Evolutionary conservation across 805 yeast genomes (phyloP).

Genomic region (Saturnispora besseyi): DNA sequence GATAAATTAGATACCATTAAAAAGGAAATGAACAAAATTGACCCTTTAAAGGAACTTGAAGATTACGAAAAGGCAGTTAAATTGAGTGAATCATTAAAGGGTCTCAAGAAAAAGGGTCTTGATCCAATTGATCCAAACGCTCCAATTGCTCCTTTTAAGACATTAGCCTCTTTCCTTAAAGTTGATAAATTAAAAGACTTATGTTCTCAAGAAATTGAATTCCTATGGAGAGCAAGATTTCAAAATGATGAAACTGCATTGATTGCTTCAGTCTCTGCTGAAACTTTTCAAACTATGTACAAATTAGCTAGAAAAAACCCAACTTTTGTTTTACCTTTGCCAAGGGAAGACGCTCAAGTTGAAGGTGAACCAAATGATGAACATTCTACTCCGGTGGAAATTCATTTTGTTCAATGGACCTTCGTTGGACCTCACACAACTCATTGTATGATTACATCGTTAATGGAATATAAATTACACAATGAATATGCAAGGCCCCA

Average conservation of each 20-base stretch:
- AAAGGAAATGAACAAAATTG: constrained; percentile 49
- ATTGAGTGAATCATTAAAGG: constrained; percentile 13
- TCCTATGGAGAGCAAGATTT: constrained; percentile 86
- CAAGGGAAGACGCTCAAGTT: constrained; percentile 43
- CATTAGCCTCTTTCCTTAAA: constrained; percentile 62
- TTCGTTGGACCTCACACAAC: constrained; percentile 76
- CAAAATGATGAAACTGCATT: constrained; percentile 48
- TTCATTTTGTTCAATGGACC: constrained; percentile 91
- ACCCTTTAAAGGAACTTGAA: constrained; percentile 63
- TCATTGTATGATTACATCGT: constrained; percentile 83
- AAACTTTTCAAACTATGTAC: constrained; percentile 55
- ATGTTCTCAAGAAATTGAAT: constrained; percentile 56
- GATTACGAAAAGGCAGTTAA: constrained; percentile 29
- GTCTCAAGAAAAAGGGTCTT: constrained; percentile 20
- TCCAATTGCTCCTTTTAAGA: constrained; percentile 49
- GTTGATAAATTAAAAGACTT: constrained; percentile 53
- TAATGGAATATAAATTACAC: constrained; percentile 87
- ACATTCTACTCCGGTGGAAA: constrained; percentile 42
- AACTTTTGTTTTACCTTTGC: constrained; percentile 82
- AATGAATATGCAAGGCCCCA: constrained; percentile 92
- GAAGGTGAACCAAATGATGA: constrained; percentile 27
- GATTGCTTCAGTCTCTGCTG: constrained; percentile 52
- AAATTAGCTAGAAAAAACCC: constrained; percentile 66
- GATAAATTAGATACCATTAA: constrained; percentile 50
- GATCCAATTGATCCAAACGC: constrained; percentile 32